phyloP scores from a whole-genome alignment of 192 early-diverging fungal genomes.

The Coemansia sp. region DNA sequence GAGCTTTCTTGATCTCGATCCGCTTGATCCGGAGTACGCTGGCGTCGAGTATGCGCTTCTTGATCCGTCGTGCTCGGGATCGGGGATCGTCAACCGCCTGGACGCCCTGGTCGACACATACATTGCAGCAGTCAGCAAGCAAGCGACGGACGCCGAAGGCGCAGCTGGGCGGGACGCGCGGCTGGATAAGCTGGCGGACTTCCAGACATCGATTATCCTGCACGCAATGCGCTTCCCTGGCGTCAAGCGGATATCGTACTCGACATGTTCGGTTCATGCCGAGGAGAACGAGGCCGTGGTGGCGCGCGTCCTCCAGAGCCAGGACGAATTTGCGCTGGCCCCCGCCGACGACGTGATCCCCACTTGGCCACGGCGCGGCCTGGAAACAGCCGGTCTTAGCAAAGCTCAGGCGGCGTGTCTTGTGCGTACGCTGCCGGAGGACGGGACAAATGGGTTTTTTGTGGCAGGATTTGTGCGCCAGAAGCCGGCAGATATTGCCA shows the following conservation, averaged over 20 bases:
- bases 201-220: constrained; percentile 75
- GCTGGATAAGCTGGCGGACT: constrained; percentile 75
- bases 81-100: constrained; percentile 87
- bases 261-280: constrained; percentile 92
- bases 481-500: constrained; percentile 20
- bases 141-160: not conserved
- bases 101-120: constrained; percentile 77
- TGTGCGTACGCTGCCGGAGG: constrained; percentile 78
- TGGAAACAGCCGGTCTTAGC: constrained; percentile 36
- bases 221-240: constrained; percentile 87
- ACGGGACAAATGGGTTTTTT: constrained; percentile 95
- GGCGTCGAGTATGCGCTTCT: constrained; percentile 86
- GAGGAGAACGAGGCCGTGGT: constrained; percentile 96
- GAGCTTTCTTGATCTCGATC: constrained; percentile 80
- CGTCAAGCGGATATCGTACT: constrained; percentile 87
- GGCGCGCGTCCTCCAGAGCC: constrained; percentile 58
- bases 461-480: constrained; percentile 81
- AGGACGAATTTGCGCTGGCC: constrained; percentile 60
- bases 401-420: constrained; percentile 61
- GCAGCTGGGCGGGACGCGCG: constrained; percentile 43
- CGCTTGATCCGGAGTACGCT: constrained; percentile 61
- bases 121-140: constrained; percentile 30
- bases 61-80: constrained; percentile 96
- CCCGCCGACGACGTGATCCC: constrained; percentile 65
- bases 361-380: constrained; percentile 78